phyloP scores from a whole-genome alignment of 306 rosid genomes.

The Echinosophora koreensis region DNA sequence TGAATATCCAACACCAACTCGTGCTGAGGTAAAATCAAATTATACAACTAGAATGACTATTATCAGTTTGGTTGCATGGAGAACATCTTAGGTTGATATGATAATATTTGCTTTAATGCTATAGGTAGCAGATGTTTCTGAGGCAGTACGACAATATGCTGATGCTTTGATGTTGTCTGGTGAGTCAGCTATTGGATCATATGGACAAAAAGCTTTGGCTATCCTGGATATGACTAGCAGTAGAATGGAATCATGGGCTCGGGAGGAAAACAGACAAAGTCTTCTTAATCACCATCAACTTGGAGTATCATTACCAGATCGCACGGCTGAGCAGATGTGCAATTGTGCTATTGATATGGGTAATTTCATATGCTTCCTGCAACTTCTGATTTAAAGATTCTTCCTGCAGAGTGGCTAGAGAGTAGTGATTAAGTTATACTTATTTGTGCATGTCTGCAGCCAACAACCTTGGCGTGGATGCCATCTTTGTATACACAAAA shows the following conservation, averaged over 20 bases:
- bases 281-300: constrained; percentile 51
- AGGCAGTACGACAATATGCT: constrained; percentile 70
- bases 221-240: constrained; percentile 63
- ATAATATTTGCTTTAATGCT: constrained; percentile 27
- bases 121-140: constrained; percentile 78
- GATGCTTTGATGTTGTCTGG: constrained; percentile 77
- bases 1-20: constrained; percentile 80
- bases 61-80: background rate
- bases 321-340: constrained; percentile 71
- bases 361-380: constrained; percentile 35
- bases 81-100: background rate
- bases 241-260: constrained; percentile 65
- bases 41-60: background rate
- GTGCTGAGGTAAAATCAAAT: constrained; percentile 64
- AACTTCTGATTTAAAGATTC: background rate
- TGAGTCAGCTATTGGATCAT: constrained; percentile 73
- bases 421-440: constrained; percentile 1
- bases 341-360: constrained; percentile 66
- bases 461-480: constrained; percentile 89
- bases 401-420: background rate
- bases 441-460: constrained; percentile 61
- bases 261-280: constrained; percentile 54
- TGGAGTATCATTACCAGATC: constrained; percentile 63
- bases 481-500: constrained; percentile 84
- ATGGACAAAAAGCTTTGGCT: constrained; percentile 68